Evolutionary conservation across 2,329 filamentous ascomycete species (phyloP).

Genomic region (Sporothrix globosa): DNA sequence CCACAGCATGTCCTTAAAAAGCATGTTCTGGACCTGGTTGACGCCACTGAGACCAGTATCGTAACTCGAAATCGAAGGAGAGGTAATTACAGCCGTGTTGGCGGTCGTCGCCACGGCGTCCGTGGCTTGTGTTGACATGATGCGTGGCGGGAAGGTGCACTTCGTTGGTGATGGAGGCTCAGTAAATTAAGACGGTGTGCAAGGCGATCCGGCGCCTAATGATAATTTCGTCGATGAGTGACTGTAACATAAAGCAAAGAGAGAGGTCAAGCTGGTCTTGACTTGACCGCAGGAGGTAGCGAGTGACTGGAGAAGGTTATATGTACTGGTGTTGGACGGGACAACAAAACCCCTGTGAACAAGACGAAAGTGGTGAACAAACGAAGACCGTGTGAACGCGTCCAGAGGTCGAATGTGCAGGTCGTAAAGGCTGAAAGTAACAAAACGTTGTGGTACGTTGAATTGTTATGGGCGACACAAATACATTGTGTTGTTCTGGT

Average conservation of each 20-base stretch:
- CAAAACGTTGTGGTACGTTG: background rate
- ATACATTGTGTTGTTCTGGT: background rate
- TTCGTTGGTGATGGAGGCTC: background rate
- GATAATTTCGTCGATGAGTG: background rate
- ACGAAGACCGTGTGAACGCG: background rate
- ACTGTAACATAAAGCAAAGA: background rate
- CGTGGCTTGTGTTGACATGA: slow-evolving; percentile 21
- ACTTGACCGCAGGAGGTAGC: background rate
- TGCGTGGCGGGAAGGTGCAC: background rate
- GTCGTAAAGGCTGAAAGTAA: background rate
- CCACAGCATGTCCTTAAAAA: slow-evolving; percentile 63
- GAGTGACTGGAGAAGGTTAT: background rate
- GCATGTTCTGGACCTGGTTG: slow-evolving; percentile 60
- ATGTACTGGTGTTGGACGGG: slow-evolving; percentile 10
- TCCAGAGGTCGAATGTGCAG: background rate
- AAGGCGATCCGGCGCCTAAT: slow-evolving; percentile 18
- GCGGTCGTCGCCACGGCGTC: slow-evolving; percentile 4
- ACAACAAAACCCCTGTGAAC: slow-evolving; percentile 4
- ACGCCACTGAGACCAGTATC: slow-evolving; percentile 62
- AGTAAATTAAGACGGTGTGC: background rate
- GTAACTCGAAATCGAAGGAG: slow-evolving; percentile 55
- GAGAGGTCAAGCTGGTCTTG: background rate
- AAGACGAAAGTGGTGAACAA: background rate
- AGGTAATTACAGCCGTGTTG: slow-evolving; percentile 43
- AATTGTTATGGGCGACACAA: background rate